Base-by-base conservation (phyloP, 2,329 filamentous ascomycete genomes). In the Colletotrichum neosansevieriae region DNA sequence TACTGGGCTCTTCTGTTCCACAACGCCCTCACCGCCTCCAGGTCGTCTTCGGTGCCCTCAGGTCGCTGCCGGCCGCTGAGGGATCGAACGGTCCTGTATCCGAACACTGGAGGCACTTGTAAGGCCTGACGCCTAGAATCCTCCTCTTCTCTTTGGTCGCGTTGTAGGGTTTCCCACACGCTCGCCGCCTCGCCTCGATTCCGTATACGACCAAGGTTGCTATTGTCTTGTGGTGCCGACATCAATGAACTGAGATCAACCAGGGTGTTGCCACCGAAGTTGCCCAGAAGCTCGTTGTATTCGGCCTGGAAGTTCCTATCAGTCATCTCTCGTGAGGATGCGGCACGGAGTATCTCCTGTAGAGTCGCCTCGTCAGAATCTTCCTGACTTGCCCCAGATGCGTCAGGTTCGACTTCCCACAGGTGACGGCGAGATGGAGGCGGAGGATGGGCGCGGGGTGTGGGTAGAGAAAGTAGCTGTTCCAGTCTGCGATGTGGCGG, bases 401-500 rank as follows among this genome's bases (percentile, higher is more conserved):
- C 15, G 57, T 51, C 24, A 24, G 45, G 47, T 19, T 64, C 58
- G 17, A 56, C 57, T 58, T 63, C 64, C 65, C 65, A 64, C 9
- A 56, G 65, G 15, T 36, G 40, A 10, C 40, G 58, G 47, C 64
- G 64, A n/a, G 54, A 49, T 57, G 58, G 38, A 38, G 19, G 56
- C 19, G 53, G 59, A 47, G 58, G 65, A 34, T 58, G 40, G 45
- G 32, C 51, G 40, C 58, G 63, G 54, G 51, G 45, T 29, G 58
- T 17, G 36, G 59, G 45, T 17, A 66, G 45, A 24, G 56, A 42
- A 19, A 78, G 76, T 21, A 79, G 72, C 29, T 77, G 74, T 12
- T 79, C 76, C 4, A 80, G 71, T 64, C 76, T 71, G 29, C 76
- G 73, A 29, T 72, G 70, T 24, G 78, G 74, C 21, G 64, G 59